Evolutionary conservation across 2,329 filamentous ascomycete genomes (phyloP), one percentile per base, ranked within the genome.

Genomic region (Talaromyces pinophilus): DNA sequence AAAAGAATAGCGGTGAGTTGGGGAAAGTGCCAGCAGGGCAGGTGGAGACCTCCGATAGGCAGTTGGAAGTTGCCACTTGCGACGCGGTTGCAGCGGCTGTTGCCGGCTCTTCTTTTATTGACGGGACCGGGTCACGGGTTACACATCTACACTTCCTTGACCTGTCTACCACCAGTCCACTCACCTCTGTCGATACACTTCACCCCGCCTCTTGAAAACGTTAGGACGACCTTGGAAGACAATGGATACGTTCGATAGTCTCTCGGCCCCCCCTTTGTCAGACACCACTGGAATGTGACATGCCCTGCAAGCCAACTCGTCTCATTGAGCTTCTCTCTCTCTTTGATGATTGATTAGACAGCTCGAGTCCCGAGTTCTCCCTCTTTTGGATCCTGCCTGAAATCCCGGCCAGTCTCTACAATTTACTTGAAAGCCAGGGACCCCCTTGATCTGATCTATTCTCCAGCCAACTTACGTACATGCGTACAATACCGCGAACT

Each of bases 1-100:
- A 19, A 33, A 54, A 38, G 60, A 62, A 25, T 62, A 50, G 60
- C 60, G 60, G 60, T 62, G 60, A 62, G 38, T 25, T 17, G 57
- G 35, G 46, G 17, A 38, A 52, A 40, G 17, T 57, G 59, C 35
- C 57, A 59, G 57, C 57, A 59, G 28, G 59, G 38, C 17, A 61
- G 42, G 59, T 46, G 59, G 54, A 8, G 54, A 40, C 54, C 54
- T 57, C 52, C 52, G 52, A 57, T 22, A 42, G 40, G 19, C 22
- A 30, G n/a, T 19, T 59, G 40, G 19, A 15, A 30, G n/a, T 19
- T 59, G 19, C 57, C 57, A 59, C 13, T 59, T 46, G 25, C 38
- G 38, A 42, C 57, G 57, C 57, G 57, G 57, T 19, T 60, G 57
- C 57, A 44, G 57, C 57, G 57, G 57, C 40, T 44, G 38, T 46